These are phyloP conservation scores for Globisporangium nunn DNA, from an alignment of 352 stramenopile species.

Conservation along the genomic window DNA sequence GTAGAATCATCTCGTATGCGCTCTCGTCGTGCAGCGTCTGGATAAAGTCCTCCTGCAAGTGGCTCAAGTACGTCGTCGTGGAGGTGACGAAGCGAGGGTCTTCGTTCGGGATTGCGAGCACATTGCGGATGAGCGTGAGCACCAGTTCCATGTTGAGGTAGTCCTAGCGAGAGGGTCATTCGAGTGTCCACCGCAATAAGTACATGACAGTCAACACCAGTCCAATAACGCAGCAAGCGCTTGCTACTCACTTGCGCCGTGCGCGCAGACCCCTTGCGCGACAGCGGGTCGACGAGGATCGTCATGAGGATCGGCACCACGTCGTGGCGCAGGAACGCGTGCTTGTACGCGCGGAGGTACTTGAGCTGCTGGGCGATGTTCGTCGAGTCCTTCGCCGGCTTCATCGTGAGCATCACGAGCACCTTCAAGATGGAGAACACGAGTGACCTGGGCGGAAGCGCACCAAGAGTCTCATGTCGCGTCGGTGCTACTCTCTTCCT, in stretches of 20 bases:
- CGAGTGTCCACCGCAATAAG: not conserved
- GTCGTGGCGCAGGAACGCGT: constrained; percentile 66
- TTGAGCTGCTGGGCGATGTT: constrained; percentile 76
- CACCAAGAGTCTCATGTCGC: not conserved
- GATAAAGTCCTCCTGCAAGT: constrained; percentile 81
- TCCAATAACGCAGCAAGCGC: not conserved
- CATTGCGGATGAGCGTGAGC: constrained; percentile 78
- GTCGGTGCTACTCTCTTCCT: not conserved
- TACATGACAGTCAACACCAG: not conserved
- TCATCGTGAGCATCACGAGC: constrained; percentile 88
- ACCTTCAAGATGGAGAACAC: constrained; percentile 88
- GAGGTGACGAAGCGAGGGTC: constrained; percentile 75
- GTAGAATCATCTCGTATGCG: constrained; percentile 83
- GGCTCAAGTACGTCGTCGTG: constrained; percentile 63
- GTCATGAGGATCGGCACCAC: constrained; percentile 82
- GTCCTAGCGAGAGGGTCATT: constrained; percentile 22
- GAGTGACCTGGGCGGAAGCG: constrained; percentile 27
- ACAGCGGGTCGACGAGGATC: constrained; percentile 76
- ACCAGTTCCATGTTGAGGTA: constrained; percentile 86
- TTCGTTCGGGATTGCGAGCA: constrained; percentile 81
- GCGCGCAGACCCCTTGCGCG: constrained; percentile 45
- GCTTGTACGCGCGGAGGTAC: constrained; percentile 80
- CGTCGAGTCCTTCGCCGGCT: constrained; percentile 65
- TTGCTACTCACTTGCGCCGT: constrained; percentile 26
- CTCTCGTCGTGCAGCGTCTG: constrained; percentile 69